Conservation (phyloP, 305 asterid genomes). For the Fraxinus paxiana region DNA sequence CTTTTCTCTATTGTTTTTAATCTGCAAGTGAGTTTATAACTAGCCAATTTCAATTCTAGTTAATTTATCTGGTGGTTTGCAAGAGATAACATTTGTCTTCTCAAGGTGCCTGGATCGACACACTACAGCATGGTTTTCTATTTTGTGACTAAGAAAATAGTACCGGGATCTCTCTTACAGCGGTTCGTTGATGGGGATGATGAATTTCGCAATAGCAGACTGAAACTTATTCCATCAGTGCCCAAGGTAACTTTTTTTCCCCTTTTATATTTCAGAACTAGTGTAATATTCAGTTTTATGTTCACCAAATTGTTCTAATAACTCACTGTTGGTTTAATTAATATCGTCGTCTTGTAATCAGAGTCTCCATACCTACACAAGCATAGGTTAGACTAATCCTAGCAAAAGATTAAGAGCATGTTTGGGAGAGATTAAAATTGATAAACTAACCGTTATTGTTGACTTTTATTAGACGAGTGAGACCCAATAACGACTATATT, state of each 20-base stretch:
- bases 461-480: no score
- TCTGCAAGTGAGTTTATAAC: constrained; percentile 67
- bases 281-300: background rate
- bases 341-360: background rate
- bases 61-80: constrained; percentile 13
- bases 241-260: constrained; percentile 56
- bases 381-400: background rate
- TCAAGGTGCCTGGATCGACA: constrained; percentile 88
- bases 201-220: constrained; percentile 86
- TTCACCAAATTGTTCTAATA: background rate
- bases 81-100: constrained; percentile 23
- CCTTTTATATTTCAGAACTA: background rate
- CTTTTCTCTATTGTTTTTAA: constrained; percentile 68
- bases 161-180: constrained; percentile 76
- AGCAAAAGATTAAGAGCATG: no score
- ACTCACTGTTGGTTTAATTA: background rate
- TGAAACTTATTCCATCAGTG: constrained; percentile 97
- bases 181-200: constrained; percentile 95
- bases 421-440: no score
- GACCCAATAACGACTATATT: no score
- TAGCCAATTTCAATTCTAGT: constrained; percentile 17
- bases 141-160: constrained; percentile 60
- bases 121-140: constrained; percentile 96
- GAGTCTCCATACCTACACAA: background rate
- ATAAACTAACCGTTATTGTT: no score